phyloP scores from a whole-genome alignment of 1,284 basidiomycete species.

The Ustilago trichophora region DNA sequence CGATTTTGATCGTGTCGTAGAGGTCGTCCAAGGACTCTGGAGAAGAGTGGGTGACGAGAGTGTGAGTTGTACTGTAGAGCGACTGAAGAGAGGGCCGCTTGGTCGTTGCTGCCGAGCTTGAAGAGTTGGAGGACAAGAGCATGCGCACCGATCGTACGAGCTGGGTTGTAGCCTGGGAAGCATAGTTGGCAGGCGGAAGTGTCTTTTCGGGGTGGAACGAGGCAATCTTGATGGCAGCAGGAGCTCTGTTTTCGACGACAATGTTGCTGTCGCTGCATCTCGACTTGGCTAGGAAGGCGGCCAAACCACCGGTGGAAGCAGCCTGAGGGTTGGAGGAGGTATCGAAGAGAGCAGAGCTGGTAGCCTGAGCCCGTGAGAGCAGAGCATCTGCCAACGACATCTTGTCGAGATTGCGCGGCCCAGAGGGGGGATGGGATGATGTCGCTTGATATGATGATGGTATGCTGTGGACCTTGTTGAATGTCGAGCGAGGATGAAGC shows the following conservation, averaged over 20 bases:
- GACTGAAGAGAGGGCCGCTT: conserved; percentile 22
- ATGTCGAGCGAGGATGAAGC: too few species aligned
- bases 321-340: neutral
- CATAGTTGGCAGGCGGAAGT: conserved; percentile 24
- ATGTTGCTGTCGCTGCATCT: too few species aligned
- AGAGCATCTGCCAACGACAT: conserved; percentile 40
- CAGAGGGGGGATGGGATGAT: too few species aligned
- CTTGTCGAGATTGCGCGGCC: too few species aligned
- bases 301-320: conserved; percentile 19
- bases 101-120: neutral
- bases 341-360: conserved; percentile 5
- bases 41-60: conserved; percentile 16
- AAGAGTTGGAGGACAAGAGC: conserved; percentile 21
- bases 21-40: conserved; percentile 22
- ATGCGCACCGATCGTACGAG: conserved; percentile 37
- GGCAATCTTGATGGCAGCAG: conserved; percentile 13
- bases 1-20: conserved; percentile 57
- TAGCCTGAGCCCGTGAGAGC: conserved; percentile 20
- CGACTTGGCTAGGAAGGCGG: conserved; percentile 34
- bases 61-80: conserved; percentile 36
- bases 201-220: conserved; percentile 19
- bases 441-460: too few species aligned
- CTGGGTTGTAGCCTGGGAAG: conserved; percentile 22
- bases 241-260: too few species aligned
- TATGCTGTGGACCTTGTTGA: too few species aligned